Conservation (phyloP, 2,329 filamentous ascomycete genomes). For the Aspergillus neotritici region DNA sequence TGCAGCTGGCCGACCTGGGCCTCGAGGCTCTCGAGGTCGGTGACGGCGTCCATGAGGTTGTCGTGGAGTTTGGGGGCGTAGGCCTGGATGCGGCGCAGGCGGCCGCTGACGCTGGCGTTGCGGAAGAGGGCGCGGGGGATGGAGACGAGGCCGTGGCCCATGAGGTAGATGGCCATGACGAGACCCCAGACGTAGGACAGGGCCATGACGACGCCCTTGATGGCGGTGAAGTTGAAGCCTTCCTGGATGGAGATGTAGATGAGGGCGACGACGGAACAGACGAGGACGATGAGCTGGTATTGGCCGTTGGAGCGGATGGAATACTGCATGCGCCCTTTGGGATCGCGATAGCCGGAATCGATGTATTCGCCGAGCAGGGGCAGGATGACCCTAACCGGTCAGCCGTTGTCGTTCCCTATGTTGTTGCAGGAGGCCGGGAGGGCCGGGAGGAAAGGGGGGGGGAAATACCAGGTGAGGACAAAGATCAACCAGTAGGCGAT, state of each 20-base stretch:
- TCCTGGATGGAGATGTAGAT: slow-evolving; percentile 79
- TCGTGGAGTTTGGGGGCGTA: slow-evolving; percentile 80
- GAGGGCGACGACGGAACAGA: slow-evolving; percentile 63
- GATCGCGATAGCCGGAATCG: slow-evolving; percentile 87
- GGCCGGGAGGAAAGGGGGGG: too few relatives aligned
- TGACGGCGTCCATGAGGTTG: slow-evolving; percentile 75
- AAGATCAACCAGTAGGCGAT: slow-evolving; percentile 98
- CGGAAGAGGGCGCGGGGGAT: slow-evolving; percentile 77
- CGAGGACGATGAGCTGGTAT: slow-evolving; percentile 77
- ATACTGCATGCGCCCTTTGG: slow-evolving; percentile 73
- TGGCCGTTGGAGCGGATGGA: slow-evolving; percentile 81
- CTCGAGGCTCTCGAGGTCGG: slow-evolving; percentile 74
- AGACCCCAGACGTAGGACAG: slow-evolving; percentile 92
- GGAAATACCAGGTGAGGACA: slow-evolving; percentile 74
- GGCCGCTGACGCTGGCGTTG: slow-evolving; percentile 68
- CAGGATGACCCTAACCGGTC: slow-evolving; percentile 68
- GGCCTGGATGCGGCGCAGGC: slow-evolving; percentile 68
- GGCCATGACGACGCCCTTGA: slow-evolving; percentile 87
- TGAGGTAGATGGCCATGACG: slow-evolving; percentile 86
- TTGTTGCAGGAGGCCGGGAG: too few relatives aligned
- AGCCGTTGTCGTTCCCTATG: too few relatives aligned
- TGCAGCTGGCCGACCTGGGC: slow-evolving; percentile 72
- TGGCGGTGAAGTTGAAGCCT: slow-evolving; percentile 62
- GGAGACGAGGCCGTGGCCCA: slow-evolving; percentile 93
- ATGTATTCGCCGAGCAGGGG: slow-evolving; percentile 91